Conservation (phyloP, 192 early-diverging fungal genomes). For the Entrophospora sp. region DNA sequence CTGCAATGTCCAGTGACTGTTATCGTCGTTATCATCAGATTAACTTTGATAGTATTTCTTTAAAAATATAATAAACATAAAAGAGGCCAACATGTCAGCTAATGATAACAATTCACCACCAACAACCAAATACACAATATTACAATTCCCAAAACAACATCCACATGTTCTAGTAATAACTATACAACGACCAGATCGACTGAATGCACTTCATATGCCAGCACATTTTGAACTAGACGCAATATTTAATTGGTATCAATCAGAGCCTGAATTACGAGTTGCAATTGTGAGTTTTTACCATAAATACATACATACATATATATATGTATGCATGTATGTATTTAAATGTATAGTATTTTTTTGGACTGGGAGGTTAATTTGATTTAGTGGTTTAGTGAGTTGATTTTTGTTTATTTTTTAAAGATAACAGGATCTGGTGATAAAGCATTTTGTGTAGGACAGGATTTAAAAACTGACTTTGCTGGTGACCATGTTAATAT, state of each 20-base stretch:
- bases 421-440: constrained; percentile 29
- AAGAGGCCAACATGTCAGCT: too few relatives aligned
- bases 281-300: constrained; percentile 25
- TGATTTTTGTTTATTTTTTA: neutral
- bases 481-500: constrained; percentile 4
- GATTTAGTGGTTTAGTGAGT: neutral
- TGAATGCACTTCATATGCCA: constrained; percentile 26
- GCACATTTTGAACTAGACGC: constrained; percentile 22
- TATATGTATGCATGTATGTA: too few relatives aligned
- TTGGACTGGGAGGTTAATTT: neutral
- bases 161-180: constrained; percentile 26
- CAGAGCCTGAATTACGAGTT: constrained; percentile 23
- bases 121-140: constrained; percentile 15
- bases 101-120: neutral
- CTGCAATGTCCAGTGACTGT: too few relatives aligned
- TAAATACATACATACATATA: too few relatives aligned
- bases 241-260: constrained; percentile 28
- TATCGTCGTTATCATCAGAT: too few relatives aligned
- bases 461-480: constrained; percentile 26
- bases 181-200: constrained; percentile 27
- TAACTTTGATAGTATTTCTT: neutral
- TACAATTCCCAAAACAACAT: constrained; percentile 19
- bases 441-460: constrained; percentile 29
- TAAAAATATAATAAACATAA: too few relatives aligned
- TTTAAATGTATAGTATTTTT: too few relatives aligned